Evolutionary conservation across 2,329 filamentous ascomycete species (phyloP).

Genomic region (Kalmusia sp.): DNA sequence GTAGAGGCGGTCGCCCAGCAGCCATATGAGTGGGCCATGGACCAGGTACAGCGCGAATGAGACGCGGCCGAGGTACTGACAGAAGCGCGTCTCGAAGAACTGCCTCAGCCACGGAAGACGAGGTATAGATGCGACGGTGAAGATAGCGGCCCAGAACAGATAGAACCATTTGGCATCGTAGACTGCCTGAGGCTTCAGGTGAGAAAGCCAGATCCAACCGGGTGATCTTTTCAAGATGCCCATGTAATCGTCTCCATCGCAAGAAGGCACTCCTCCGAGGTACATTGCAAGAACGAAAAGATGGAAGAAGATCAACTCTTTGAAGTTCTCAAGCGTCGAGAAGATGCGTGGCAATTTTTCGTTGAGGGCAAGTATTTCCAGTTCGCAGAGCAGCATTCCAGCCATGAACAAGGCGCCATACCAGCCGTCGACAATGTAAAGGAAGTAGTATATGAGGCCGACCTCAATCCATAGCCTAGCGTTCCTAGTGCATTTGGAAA

Average conservation of each 20-base stretch:
- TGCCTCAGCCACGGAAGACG: conserved; percentile 60
- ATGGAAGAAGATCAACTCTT: conserved; percentile 45
- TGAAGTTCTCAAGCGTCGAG: conserved; percentile 60
- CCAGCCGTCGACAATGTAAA: conserved; percentile 72
- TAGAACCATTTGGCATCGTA: conserved; percentile 74
- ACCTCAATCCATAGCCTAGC: conserved; percentile 63
- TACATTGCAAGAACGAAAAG: conserved; percentile 60
- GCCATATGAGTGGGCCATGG: conserved; percentile 58
- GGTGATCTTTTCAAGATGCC: conserved; percentile 60
- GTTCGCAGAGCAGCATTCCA: conserved; percentile 46
- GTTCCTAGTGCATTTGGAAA: conserved; percentile 62
- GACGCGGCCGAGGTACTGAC: conserved; percentile 64
- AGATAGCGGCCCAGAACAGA: conserved; percentile 66
- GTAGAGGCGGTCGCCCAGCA: conserved; percentile 65
- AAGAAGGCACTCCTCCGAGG: conserved; percentile 67
- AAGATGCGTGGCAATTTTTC: conserved; percentile 54
- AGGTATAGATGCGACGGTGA: conserved; percentile 63
- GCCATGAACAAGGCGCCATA: conserved; percentile 55
- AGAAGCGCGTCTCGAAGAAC: conserved; percentile 56
- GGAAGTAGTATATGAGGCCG: conserved; percentile 67
- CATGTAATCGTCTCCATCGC: conserved; percentile 51
- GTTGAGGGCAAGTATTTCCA: conserved; percentile 39
- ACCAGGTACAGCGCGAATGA: conserved; percentile 66
- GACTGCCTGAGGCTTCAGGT: conserved; percentile 70
- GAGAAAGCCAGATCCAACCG: conserved; percentile 67